phyloP scores from a whole-genome alignment of 2,329 filamentous ascomycete genomes.

The Talaromyces sp. region DNA sequence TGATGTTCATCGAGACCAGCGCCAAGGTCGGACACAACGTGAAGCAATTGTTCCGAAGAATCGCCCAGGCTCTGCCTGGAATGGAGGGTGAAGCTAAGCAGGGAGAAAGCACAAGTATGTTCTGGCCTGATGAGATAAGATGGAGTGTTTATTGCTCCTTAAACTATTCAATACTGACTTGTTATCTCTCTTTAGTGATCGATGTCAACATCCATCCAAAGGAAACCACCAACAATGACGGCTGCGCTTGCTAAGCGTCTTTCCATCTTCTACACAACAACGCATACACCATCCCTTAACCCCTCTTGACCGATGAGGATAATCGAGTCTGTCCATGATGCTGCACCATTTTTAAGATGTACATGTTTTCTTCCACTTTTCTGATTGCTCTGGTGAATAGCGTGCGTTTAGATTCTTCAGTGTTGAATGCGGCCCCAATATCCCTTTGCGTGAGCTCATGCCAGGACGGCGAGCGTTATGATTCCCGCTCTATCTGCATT shows the following conservation, averaged over 20 bases:
- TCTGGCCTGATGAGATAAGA: not conserved
- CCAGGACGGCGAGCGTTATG: constrained; percentile 21
- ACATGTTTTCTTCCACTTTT: constrained; percentile 37
- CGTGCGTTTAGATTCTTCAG: constrained; percentile 31
- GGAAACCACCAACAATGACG: constrained; percentile 69
- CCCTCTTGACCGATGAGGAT: constrained; percentile 27
- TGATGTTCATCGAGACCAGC: constrained; percentile 99
- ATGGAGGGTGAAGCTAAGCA: constrained; percentile 91
- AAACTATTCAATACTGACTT: constrained; percentile 28
- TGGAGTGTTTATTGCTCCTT: not conserved
- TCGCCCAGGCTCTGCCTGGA: constrained; percentile 94
- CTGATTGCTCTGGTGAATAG: constrained; percentile 34
- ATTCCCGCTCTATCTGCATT: constrained; percentile 23
- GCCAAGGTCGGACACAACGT: constrained; percentile 98
- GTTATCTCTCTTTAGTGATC: constrained; percentile 70
- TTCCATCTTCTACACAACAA: constrained; percentile 9
- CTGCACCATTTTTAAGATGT: constrained; percentile 39
- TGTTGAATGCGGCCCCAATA: constrained; percentile 17
- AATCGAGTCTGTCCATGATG: constrained; percentile 41
- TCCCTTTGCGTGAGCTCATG: constrained; percentile 18
- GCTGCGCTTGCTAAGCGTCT: constrained; percentile 64
- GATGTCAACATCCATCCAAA: constrained; percentile 83
- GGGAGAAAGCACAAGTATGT: constrained; percentile 78
- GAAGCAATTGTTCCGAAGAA: constrained; percentile 94
- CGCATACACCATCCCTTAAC: not conserved